Conservation (phyloP, 345 rosid genomes). For the Anacardium occidentale region DNA sequence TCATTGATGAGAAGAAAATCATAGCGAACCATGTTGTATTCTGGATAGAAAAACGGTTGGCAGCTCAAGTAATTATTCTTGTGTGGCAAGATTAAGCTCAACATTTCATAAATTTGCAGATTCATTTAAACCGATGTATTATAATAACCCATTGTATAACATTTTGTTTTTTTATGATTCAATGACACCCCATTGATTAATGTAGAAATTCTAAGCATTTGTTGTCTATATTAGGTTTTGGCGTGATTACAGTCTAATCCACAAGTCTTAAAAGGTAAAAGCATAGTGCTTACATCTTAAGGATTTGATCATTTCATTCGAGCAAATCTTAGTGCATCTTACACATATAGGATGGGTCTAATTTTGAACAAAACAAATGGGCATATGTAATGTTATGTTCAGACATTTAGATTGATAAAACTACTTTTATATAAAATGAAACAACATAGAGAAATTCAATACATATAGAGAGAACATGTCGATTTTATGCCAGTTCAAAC, state of each 20-base stretch:
- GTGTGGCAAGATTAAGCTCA: conserved; percentile 74
- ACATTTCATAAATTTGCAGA: neutral
- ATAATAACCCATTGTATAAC: conserved; percentile 8
- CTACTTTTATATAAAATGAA: too few relatives aligned
- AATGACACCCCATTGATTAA: neutral
- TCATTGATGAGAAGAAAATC: conserved; percentile 80
- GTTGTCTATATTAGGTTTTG: too few relatives aligned
- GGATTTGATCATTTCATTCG: too few relatives aligned
- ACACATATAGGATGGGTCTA: too few relatives aligned
- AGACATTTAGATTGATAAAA: too few relatives aligned
- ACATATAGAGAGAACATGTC: neutral
- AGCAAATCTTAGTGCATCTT: too few relatives aligned
- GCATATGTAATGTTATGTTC: too few relatives aligned
- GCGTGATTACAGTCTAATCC: too few relatives aligned
- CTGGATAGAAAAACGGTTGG: conserved; percentile 94
- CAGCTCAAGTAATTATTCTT: conserved; percentile 89
- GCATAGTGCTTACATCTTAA: too few relatives aligned
- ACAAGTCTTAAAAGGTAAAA: too few relatives aligned
- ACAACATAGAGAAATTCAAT: too few relatives aligned
- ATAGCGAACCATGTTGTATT: conserved; percentile 74
- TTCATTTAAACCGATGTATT: conserved; percentile 19
- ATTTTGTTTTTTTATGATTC: conserved; percentile 5
- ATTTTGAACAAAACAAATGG: too few relatives aligned
- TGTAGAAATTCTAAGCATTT: neutral
- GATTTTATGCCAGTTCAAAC: neutral